Evolutionary conservation across 176 grass and related monocot species (phyloP).

Genomic region (Oryza punctata): DNA sequence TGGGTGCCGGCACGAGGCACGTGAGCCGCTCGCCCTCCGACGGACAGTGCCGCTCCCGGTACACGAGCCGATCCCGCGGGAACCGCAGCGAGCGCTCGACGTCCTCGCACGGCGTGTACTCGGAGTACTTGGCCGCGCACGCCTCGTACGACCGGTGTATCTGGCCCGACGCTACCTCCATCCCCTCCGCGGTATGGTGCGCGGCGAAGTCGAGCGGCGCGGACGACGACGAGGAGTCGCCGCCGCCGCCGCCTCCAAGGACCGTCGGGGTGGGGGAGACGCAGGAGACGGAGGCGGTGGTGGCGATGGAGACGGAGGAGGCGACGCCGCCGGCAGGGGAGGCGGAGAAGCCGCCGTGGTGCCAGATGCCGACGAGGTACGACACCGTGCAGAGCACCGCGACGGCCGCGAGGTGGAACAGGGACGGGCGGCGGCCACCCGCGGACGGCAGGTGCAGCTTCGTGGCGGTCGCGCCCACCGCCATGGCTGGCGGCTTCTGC

Average conservation of each 20-base stretch:
- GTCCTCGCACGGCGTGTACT: conserved; percentile 98
- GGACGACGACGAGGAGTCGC: background rate
- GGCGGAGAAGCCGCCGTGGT: conserved; percentile 54
- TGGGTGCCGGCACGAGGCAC: conserved; percentile 76
- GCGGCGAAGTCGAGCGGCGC: conserved; percentile 64
- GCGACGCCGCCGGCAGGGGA: background rate
- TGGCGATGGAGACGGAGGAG: conserved; percentile 48
- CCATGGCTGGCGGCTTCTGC: conserved; percentile 34
- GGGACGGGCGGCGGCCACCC: conserved; percentile 36
- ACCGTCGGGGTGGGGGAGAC: conserved; percentile 21
- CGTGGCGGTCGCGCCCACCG: conserved; percentile 42
- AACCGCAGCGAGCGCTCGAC: conserved; percentile 72
- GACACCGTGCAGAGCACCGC: conserved; percentile 74
- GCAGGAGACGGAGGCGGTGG: conserved; percentile 46
- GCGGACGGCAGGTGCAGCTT: conserved; percentile 48
- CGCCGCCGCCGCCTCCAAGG: background rate
- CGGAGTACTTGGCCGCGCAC: conserved; percentile 69
- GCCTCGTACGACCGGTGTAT: conserved; percentile 38
- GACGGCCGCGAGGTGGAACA: conserved; percentile 58
- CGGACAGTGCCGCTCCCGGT: conserved; percentile 96
- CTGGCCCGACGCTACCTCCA: conserved; percentile 10
- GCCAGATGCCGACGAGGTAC: conserved; percentile 86
- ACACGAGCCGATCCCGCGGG: conserved; percentile 65
- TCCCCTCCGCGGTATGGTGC: conserved; percentile 66
- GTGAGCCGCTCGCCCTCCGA: conserved; percentile 59